Base-by-base conservation (phyloP, 768 basidiomycete species). In the Sporobolomyces roseus region DNA sequence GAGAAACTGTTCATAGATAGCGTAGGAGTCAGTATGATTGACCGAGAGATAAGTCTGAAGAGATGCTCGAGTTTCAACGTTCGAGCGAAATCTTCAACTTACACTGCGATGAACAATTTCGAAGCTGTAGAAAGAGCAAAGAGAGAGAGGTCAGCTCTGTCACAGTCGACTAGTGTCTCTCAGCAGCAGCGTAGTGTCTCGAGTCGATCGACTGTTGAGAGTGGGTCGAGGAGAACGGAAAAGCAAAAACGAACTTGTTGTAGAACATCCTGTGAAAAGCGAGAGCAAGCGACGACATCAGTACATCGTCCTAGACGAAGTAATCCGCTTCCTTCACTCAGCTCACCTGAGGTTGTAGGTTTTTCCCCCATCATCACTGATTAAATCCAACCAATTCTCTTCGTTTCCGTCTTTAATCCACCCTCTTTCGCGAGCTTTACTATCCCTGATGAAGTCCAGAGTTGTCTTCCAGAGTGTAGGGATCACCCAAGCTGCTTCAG, bases 101-200 rank as follows among this genome's bases (percentile, higher is more conserved):
- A 65, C 63, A 1, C 48, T 41, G 23, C 64, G 64, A n/a, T 65
- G 49, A 2, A 60, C 64, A 38, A 65, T 65, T 32, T 65, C 64
- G 41, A 65, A 65, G 58, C 63, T 64, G 32, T n/a, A 51, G 21
- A 45, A 4, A 8, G 9, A 12, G 27, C 8, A 35, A 41, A 25
- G 50, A 19, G 25, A 12, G 50, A 35, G 25, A n/a, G n/a, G n/a
- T n/a, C n/a, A n/a, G n/a, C n/a, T n/a, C n/a, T n/a, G 6, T 43
- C 21, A 38, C 12, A n/a, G 25, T 25, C 54, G 14, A 21, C 23
- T 16, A 38, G 23, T 19, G 27, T 13, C 36, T 21, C 9, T 25
- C 25, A n/a, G 8, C 12, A 32, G 29, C 32, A n/a, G n/a, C n/a
- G n/a, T n/a, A n/a, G n/a, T n/a, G n/a, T n/a, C n/a, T n/a, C n/a